phyloP scores from a whole-genome alignment of 2,329 filamentous ascomycete genomes.

The Apiospora pterosperma region DNA sequence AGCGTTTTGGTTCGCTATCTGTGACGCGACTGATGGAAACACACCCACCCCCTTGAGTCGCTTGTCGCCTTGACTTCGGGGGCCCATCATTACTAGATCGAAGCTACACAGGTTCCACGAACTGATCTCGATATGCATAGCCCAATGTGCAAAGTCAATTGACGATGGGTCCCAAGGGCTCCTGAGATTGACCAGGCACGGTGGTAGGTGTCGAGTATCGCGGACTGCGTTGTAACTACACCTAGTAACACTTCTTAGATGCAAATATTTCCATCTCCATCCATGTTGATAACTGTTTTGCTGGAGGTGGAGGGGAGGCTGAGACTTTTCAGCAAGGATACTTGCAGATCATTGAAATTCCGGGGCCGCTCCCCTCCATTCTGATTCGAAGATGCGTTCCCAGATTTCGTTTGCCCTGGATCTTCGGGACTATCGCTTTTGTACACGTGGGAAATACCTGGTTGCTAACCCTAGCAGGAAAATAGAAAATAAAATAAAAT shows the following conservation, averaged over 20 bases:
- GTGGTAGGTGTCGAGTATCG: not conserved
- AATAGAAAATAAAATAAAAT: not conserved
- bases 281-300: not conserved
- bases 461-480: not conserved
- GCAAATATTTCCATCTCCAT: not conserved
- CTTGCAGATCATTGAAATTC: slow-evolving; percentile 29
- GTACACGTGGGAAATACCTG: slow-evolving; percentile 17
- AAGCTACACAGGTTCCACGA: not conserved
- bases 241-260: not conserved
- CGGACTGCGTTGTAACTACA: not conserved
- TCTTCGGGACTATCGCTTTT: slow-evolving; percentile 11
- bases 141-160: not conserved
- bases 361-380: slow-evolving; percentile 21
- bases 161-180: not conserved
- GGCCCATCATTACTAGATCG: not conserved
- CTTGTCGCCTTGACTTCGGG: not conserved
- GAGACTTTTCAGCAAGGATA: not conserved
- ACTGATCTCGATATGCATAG: not conserved
- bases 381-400: slow-evolving; percentile 23
- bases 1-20: not conserved
- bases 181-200: not conserved
- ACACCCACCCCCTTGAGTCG: no score
- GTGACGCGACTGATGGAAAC: slow-evolving; percentile 2
- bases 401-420: slow-evolving; percentile 14
- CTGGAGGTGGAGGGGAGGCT: not conserved